Evolutionary conservation across 148 eudicot species (phyloP).

Genomic region (Amaranthus hypochondriacus): DNA sequence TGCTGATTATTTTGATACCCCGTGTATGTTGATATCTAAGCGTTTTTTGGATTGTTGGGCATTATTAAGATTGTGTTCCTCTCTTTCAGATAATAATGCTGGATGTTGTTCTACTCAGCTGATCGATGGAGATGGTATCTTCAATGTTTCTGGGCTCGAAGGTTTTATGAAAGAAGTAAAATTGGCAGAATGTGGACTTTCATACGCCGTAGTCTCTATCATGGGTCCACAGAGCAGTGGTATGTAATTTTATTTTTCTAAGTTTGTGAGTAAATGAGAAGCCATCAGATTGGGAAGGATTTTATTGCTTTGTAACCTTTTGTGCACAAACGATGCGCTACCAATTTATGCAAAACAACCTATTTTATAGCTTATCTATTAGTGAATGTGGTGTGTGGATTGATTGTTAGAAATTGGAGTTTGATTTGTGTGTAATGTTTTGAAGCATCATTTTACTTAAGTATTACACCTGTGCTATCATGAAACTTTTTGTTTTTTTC

Average conservation of each 20-base stretch:
- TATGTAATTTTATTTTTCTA: constrained; percentile 27
- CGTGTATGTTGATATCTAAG: background rate
- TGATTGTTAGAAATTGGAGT: background rate
- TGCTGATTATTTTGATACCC: background rate
- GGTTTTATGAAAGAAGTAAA: constrained; percentile 71
- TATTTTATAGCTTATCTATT: background rate
- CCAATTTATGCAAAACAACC: background rate
- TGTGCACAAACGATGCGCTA: background rate
- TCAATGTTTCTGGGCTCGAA: constrained; percentile 70
- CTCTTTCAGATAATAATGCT: constrained; percentile 40
- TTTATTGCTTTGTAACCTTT: background rate
- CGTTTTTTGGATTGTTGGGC: background rate
- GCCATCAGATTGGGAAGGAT: background rate
- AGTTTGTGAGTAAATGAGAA: background rate
- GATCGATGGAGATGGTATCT: constrained; percentile 84
- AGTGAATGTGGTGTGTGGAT: background rate
- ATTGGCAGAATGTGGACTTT: constrained; percentile 88
- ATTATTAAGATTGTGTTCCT: constrained; percentile 10
- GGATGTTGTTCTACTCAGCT: constrained; percentile 83
- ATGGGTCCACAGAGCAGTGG: constrained; percentile 99
- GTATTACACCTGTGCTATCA: background rate
- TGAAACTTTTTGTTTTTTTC: background rate
- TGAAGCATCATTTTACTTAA: background rate
- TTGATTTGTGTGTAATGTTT: background rate
- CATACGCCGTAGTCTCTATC: constrained; percentile 92